Evolutionary conservation across 106 monocot species (phyloP).

Genomic region (Platanthera guangdongensis): DNA sequence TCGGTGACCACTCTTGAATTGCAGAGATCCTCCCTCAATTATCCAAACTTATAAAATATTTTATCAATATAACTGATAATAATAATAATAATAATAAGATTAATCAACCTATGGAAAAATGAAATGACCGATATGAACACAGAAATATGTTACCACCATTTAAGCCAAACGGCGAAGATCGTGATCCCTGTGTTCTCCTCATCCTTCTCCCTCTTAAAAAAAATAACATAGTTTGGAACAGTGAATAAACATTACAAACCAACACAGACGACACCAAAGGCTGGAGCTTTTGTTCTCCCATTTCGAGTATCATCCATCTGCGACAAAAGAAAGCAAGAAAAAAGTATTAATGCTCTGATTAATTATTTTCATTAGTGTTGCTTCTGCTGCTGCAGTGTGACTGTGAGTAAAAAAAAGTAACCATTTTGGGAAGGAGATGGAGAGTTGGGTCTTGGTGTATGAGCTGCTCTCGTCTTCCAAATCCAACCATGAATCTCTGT

Average conservation of each 20-base stretch:
- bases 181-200: no score
- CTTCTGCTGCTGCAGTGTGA: neutral
- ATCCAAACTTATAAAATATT: no score
- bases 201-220: no score
- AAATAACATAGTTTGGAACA: neutral
- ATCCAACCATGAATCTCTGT: conserved; percentile 31
- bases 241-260: neutral
- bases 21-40: no score
- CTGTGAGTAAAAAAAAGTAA: conserved; percentile 9
- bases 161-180: no score
- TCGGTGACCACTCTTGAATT: no score
- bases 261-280: neutral
- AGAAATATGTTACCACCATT: no score
- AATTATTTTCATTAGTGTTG: neutral
- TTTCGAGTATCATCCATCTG: neutral
- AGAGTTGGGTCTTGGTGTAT: conserved; percentile 57
- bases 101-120: no score
- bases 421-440: conserved; percentile 51
- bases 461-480: conserved; percentile 21
- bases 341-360: neutral
- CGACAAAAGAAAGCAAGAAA: neutral
- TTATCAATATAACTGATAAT: no score
- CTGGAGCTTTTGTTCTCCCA: neutral
- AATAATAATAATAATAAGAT: no score
- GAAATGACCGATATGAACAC: no score